A percentile compares a stretch with the other conserved stretches of the same genome.
phyloP scores from a whole-genome alignment of 306 rosid genomes.

The Cicer judaicum region DNA sequence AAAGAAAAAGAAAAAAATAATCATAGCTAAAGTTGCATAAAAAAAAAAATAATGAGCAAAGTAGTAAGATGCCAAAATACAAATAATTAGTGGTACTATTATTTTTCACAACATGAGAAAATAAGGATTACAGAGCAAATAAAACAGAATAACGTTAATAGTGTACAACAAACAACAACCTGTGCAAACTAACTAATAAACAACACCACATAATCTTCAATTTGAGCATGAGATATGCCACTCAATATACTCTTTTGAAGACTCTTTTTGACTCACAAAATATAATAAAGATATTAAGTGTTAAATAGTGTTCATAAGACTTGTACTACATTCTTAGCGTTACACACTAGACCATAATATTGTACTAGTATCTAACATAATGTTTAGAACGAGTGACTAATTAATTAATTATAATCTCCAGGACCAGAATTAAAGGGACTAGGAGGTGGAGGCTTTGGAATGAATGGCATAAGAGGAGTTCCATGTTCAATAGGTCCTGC shows the following conservation, averaged over 20 bases:
- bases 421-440: conserved; percentile 43
- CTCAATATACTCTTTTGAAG: not conserved
- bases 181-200: conserved; percentile 15
- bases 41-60: too few relatives aligned
- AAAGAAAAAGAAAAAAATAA: too few relatives aligned
- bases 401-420: conserved; percentile 27
- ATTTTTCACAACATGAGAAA: conserved; percentile 7
- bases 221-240: conserved; percentile 33
- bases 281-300: not conserved
- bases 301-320: not conserved
- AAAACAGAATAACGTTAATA: conserved; percentile 18
- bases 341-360: not conserved
- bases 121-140: conserved; percentile 27
- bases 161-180: conserved; percentile 7
- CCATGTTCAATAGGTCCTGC: conserved; percentile 82
- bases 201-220: conserved; percentile 8
- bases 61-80: conserved; percentile 14
- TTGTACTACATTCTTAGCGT: not conserved
- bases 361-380: too few relatives aligned
- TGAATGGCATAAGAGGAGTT: conserved; percentile 66
- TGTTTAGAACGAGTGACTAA: too few relatives aligned
- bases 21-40: too few relatives aligned
- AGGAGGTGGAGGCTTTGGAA: conserved; percentile 71
- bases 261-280: not conserved
- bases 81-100: not conserved